Evolutionary conservation across 2,329 filamentous ascomycete species (phyloP).

Genomic region (Myriosclerotinia curreyana): DNA sequence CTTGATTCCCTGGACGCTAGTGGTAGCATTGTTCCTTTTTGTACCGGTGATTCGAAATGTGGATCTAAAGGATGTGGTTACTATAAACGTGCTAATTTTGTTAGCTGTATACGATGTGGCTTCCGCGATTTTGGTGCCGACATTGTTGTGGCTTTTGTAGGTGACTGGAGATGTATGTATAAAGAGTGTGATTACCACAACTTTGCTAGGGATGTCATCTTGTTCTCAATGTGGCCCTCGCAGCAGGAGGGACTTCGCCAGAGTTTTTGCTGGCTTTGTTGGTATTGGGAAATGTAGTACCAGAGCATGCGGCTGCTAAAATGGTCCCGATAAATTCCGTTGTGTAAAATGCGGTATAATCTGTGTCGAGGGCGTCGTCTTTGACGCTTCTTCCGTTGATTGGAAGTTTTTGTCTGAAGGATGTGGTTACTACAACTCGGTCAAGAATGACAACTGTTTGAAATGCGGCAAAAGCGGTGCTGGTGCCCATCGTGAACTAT

Average conservation of each 20-base stretch:
- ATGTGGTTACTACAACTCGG: not conserved
- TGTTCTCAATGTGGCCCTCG: not conserved
- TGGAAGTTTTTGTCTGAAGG: not conserved
- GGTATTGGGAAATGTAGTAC: not conserved
- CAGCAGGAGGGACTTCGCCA: no score
- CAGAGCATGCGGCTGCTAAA: not conserved
- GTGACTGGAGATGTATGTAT: not conserved
- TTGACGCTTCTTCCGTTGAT: not conserved
- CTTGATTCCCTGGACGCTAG: not conserved
- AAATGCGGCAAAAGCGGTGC: not conserved
- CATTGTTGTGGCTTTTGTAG: not conserved
- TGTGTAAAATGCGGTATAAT: not conserved
- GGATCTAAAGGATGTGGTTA: not conserved
- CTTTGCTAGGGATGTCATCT: not conserved
- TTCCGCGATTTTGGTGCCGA: no score
- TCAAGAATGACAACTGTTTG: not conserved
- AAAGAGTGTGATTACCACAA: not conserved
- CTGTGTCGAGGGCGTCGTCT: not conserved
- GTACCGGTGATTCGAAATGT: not conserved
- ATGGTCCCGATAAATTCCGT: rapidly evolving
- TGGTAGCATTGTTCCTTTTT: not conserved
- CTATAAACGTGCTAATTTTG: not conserved
- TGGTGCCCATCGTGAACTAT: not conserved
- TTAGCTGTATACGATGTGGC: not conserved
- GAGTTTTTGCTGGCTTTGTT: not conserved